Conservation (phyloP, 2,329 filamentous ascomycete genomes). For the Neopestalotiopsis rosae region DNA sequence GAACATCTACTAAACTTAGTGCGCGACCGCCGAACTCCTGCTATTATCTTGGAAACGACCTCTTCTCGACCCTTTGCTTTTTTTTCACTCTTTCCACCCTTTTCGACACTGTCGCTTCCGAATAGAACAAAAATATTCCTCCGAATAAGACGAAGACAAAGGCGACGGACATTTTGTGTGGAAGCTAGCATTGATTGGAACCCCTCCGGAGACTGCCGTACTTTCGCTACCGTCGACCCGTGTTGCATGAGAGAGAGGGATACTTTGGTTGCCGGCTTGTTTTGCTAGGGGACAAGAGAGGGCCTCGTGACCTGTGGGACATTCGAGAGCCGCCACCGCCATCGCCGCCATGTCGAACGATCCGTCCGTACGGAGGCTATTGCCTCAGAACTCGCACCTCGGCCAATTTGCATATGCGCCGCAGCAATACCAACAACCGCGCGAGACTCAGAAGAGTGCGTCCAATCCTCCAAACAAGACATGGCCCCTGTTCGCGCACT, state of each 20-base stretch:
- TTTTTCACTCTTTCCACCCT: neutral
- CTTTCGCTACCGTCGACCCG: constrained; percentile 1
- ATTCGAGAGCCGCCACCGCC: constrained; percentile 24
- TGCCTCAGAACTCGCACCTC: constrained; percentile 73
- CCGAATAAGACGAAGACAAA: neutral
- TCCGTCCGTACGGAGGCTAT: constrained; percentile 62
- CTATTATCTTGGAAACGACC: neutral
- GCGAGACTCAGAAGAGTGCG: constrained; percentile 87
- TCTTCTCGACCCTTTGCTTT: neutral
- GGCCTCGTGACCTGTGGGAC: constrained; percentile 1
- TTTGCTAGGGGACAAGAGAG: neutral
- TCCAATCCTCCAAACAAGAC: constrained; percentile 19
- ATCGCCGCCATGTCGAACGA: constrained; percentile 69
- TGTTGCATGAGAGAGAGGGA: constrained; percentile 7
- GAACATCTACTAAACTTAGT: constrained; percentile 17
- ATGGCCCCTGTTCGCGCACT: neutral
- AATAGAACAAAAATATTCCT: neutral
- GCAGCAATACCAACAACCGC: constrained; percentile 59
- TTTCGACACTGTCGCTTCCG: neutral
- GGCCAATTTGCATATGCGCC: constrained; percentile 79
- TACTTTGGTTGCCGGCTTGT: neutral
- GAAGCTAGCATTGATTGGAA: neutral
- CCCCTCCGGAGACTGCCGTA: neutral
- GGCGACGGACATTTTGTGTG: neutral
- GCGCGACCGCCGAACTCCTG: constrained; percentile 12